Evolutionary conservation across 164 flowering plant species (phyloP).

Genomic region (Akebia trifoliata): DNA sequence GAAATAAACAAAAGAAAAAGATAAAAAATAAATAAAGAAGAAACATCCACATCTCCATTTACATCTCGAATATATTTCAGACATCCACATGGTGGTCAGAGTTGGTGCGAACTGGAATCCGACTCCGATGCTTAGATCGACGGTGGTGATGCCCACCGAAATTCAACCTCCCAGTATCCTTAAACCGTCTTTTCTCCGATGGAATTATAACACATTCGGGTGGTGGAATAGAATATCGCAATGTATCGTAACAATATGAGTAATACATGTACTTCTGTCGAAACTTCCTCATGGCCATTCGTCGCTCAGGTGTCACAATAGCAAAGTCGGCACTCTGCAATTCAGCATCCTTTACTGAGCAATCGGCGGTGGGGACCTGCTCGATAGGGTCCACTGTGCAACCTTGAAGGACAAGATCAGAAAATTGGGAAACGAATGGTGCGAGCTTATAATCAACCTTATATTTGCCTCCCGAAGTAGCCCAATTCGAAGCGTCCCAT

Average conservation of each 20-base stretch:
- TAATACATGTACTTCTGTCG: constrained; percentile 73
- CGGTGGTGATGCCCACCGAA: constrained; percentile 44
- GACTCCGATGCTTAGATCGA: constrained; percentile 23
- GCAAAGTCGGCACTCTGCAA: constrained; percentile 36
- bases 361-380: constrained; percentile 23
- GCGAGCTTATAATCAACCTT: constrained; percentile 66
- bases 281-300: constrained; percentile 54
- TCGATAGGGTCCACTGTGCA: constrained; percentile 58
- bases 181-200: constrained; percentile 49
- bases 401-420: constrained; percentile 61
- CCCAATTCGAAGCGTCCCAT: constrained; percentile 96
- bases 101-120: neutral
- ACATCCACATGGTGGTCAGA: constrained; percentile 4
- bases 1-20: neutral
- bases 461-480: constrained; percentile 75
- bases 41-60: neutral
- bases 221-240: constrained; percentile 59
- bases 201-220: constrained; percentile 76
- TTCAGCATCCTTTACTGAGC: constrained; percentile 21
- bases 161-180: constrained; percentile 59
- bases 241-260: constrained; percentile 74
- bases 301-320: constrained; percentile 31
- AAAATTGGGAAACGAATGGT: constrained; percentile 67
- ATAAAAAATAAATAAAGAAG: neutral
- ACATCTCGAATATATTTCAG: constrained; percentile 12